phyloP scores from a whole-genome alignment of 805 yeast genomes.

The Hanseniaspora taiwanica region DNA sequence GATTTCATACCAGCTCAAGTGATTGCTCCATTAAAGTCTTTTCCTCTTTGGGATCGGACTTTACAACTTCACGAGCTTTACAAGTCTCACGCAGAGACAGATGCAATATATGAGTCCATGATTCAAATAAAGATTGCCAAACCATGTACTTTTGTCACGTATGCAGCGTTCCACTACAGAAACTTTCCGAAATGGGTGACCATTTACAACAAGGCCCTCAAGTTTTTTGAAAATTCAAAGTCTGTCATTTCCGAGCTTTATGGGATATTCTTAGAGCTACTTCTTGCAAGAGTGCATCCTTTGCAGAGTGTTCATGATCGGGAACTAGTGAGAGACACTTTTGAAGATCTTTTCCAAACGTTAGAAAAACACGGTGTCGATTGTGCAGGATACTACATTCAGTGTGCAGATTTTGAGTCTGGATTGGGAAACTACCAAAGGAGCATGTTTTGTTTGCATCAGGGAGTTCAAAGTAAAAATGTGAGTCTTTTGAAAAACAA shows the following conservation, averaged over 20 bases:
- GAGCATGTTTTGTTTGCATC: constrained; percentile 26
- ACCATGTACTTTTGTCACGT: constrained; percentile 49
- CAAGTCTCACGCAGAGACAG: constrained; percentile 24
- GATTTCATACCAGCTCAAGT: constrained; percentile 35
- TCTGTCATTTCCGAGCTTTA: constrained; percentile 51
- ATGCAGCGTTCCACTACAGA: constrained; percentile 33
- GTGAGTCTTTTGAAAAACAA: constrained; percentile 10
- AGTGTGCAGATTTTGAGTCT: constrained; percentile 36
- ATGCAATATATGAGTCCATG: constrained; percentile 37
- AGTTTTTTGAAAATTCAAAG: constrained; percentile 40
- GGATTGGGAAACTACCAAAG: constrained; percentile 34
- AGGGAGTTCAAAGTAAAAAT: constrained; percentile 10
- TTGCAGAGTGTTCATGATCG: constrained; percentile 17
- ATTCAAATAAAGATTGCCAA: constrained; percentile 54
- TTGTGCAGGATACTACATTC: constrained; percentile 33
- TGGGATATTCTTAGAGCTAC: constrained; percentile 49
- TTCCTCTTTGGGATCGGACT: constrained; percentile 59
- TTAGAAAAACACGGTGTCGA: constrained; percentile 32
- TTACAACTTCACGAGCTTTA: constrained; percentile 54
- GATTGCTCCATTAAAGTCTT: constrained; percentile 40
- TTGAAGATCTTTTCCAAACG: constrained; percentile 48
- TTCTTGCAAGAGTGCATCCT: constrained; percentile 20
- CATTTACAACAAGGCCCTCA: constrained; percentile 59
- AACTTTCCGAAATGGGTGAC: constrained; percentile 32
- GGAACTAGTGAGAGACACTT: constrained; percentile 57